These are phyloP conservation scores for Trichoderma polysporum DNA, from an alignment of 2,329 filamentous ascomycete genomes.

Conservation along the genomic window DNA sequence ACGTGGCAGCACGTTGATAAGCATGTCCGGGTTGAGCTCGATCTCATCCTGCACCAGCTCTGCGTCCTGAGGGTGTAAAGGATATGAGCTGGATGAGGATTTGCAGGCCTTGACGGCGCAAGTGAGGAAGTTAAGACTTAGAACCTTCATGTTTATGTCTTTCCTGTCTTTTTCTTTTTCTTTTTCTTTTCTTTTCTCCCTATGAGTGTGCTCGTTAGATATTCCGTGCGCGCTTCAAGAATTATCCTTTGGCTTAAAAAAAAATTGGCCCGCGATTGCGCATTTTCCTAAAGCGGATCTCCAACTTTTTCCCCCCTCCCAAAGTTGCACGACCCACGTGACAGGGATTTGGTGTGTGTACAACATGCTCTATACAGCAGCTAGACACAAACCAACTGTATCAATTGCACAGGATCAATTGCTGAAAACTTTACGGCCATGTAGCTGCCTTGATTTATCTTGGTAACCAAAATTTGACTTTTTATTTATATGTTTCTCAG, in stretches of 20 bases:
- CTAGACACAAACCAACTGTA: too few species aligned
- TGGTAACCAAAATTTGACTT: neutral
- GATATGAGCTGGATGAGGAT: conserved; percentile 73
- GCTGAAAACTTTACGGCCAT: neutral
- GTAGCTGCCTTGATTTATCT: neutral
- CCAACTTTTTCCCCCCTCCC: neutral
- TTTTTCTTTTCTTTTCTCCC: too few species aligned
- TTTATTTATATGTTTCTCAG: neutral
- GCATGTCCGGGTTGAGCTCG: conserved; percentile 75
- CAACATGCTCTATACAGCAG: neutral
- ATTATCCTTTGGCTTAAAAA: neutral
- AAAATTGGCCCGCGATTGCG: neutral
- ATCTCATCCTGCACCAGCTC: conserved; percentile 86
- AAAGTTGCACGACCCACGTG: conserved; percentile 12
- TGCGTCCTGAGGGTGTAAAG: conserved; percentile 87
- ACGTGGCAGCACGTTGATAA: conserved; percentile 81
- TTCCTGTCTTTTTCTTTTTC: neutral
- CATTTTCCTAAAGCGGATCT: conserved; percentile 10
- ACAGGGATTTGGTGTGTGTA: neutral
- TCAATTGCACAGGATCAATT: too few species aligned
- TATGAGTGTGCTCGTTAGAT: neutral
- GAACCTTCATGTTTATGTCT: conserved; percentile 73
- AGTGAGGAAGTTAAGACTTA: conserved; percentile 94
- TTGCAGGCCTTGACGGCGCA: conserved; percentile 97
- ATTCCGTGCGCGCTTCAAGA: neutral